Percentiles rank a stretch among this genome's conserved stretches.
Evolutionary conservation across 2,329 filamentous ascomycete species (phyloP).

Genomic region (Thelonectria rubi): DNA sequence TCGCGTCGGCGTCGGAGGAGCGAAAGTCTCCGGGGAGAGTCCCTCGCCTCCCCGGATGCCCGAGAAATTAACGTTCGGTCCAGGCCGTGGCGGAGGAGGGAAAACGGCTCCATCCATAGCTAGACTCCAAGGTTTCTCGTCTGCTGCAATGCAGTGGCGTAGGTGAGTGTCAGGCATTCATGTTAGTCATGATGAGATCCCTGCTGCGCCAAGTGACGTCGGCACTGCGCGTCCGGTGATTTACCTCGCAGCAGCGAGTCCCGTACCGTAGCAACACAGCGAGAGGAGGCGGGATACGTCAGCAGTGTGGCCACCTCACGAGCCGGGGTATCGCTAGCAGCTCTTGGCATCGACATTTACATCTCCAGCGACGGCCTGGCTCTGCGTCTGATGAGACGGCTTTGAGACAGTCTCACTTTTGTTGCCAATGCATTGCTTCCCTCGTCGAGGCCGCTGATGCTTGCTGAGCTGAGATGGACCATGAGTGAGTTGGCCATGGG

Average conservation of each 20-base stretch:
- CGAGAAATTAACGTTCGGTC: too few species aligned
- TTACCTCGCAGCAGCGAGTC: neutral
- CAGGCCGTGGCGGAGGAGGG: too few species aligned
- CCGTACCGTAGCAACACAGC: neutral
- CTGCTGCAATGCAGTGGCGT: neutral
- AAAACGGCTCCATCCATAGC: too few species aligned
- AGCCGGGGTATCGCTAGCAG: neutral
- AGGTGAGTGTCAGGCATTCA: constrained; percentile 1
- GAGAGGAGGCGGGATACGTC: constrained; percentile 17
- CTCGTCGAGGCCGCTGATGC: constrained; percentile 20
- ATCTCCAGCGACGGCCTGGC: neutral
- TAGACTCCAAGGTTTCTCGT: too few species aligned
- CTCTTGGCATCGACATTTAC: neutral
- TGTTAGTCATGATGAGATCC: neutral
- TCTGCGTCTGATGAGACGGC: neutral
- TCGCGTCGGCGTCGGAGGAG: neutral
- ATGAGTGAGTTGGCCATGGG: constrained; percentile 2
- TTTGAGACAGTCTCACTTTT: constrained; percentile 1
- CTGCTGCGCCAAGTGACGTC: constrained; percentile 19
- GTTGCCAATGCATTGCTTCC: constrained; percentile 7
- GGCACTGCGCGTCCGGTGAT: constrained; percentile 15
- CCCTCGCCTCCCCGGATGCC: too few species aligned
- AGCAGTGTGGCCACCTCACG: constrained; percentile 11
- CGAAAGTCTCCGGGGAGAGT: neutral
- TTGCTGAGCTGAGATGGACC: constrained; percentile 19